Base-by-base conservation (phyloP, 208 protist genomes). In the Herpetomonas tarakana region DNA sequence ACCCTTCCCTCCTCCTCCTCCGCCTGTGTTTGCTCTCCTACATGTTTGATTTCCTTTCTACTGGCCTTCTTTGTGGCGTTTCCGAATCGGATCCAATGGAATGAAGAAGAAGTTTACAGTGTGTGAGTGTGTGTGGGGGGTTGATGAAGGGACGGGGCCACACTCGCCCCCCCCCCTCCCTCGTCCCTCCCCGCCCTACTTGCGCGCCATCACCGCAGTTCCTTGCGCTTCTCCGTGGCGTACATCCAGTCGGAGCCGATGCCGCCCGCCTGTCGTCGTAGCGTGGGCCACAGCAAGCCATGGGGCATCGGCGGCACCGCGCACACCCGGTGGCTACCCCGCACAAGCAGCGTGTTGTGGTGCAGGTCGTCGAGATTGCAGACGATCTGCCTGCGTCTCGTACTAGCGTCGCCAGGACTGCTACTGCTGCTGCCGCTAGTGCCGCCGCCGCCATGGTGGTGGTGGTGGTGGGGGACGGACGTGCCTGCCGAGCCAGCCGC, bases 201-300 rank as follows among this genome's bases (percentile, higher is more conserved):
- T n/a, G n/a, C n/a, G n/a, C n/a, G n/a, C n/a, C n/a, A n/a, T 61
- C 56, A 61, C 56, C n/a, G 44, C 21, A 0, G 44, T 27, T 2
- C 38, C 41, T 25, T 46, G 2, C 57, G 44, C 57, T 58, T 59
- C 41, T 61, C 57, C 4, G 52, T 49, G 18, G 58, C 38, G 49
- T 64, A 64, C 41, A 64, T 39, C 11, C 49, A 53, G 29, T 55
- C 47, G 24, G 30, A 55, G 24, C 58, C 59, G 39, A 58, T 38
- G 44, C 38, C 12, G 25, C 31, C 58, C 14, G 24, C 51, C 26
- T 50, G 46, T n/a, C 44, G 19, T 7, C 19, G 61, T 56, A 81
- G 53, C 9, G 73, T 41, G 1, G 78, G 78, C 79, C 81, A 88
- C 57, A 86, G 35, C 6, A 74, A 44, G 3, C 79, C 81, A 47